A percentile compares a stretch with the other conserved stretches of the same genome.
Conservation (phyloP, 2,329 filamentous ascomycete genomes). For the Fusarium udum region DNA sequence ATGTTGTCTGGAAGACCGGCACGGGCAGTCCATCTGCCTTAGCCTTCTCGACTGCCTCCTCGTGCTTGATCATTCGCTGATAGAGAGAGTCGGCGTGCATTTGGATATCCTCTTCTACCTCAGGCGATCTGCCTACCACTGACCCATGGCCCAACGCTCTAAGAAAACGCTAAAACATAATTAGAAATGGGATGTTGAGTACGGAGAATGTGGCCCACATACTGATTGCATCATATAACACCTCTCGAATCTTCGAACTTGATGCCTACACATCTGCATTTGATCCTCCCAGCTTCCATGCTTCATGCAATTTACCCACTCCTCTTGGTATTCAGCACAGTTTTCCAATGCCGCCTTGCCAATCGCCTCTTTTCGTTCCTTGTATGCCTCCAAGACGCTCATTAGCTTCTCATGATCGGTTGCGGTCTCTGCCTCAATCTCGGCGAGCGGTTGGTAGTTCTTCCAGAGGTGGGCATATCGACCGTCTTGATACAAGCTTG, state of each 20-base stretch:
- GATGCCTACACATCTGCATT: constrained; percentile 81
- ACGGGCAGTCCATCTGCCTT: constrained; percentile 67
- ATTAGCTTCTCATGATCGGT: constrained; percentile 82
- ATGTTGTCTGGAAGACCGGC: constrained; percentile 68
- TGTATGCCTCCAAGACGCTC: constrained; percentile 84
- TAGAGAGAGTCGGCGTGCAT: constrained; percentile 95
- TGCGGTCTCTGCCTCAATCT: constrained; percentile 75
- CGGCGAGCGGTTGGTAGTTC: constrained; percentile 78
- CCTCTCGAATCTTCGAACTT: constrained; percentile 81
- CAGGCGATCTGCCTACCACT: constrained; percentile 68
- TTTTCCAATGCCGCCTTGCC: constrained; percentile 89
- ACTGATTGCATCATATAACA: constrained; percentile 92
- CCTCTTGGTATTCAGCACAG: constrained; percentile 86
- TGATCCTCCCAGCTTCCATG: constrained; percentile 73
- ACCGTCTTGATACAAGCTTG: constrained; percentile 68
- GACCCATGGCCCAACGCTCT: constrained; percentile 89
- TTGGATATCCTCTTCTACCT: constrained; percentile 87
- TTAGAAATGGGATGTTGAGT: constrained; percentile 8
- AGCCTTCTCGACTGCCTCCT: constrained; percentile 76
- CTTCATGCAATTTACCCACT: constrained; percentile 84
- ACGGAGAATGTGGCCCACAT: constrained; percentile 15
- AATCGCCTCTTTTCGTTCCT: constrained; percentile 81
- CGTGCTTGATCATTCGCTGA: constrained; percentile 85
- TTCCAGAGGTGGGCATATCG: constrained; percentile 89
- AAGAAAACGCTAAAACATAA: constrained; percentile 74